A percentile compares a stretch with the other conserved stretches of the same genome.
Evolutionary conservation across 139 green algal genomes (phyloP).

Genomic region (Chlamydomonas applanata): DNA sequence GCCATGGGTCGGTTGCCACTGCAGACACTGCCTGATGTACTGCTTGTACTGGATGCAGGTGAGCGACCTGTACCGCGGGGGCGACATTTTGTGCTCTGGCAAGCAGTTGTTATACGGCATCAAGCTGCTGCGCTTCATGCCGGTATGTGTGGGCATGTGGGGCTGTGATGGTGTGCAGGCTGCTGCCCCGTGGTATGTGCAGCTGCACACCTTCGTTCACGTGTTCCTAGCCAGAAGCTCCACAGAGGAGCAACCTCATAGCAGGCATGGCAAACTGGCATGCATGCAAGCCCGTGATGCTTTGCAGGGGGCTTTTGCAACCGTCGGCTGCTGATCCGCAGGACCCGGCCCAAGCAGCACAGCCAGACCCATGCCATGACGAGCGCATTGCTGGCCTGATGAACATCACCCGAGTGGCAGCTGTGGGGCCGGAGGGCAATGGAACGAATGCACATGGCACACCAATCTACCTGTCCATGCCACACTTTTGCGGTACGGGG

Average conservation of each 20-base stretch:
- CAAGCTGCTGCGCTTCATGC: constrained; percentile 8
- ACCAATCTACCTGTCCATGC: constrained; percentile 9
- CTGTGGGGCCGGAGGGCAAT: constrained; percentile 5
- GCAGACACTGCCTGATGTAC: not conserved
- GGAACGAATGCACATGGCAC: not conserved
- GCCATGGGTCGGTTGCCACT: too few species aligned
- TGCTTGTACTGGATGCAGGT: constrained; percentile 17
- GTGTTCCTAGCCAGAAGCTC: not conserved
- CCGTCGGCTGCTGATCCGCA: not conserved
- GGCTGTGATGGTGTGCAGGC: too few species aligned
- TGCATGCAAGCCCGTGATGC: not conserved
- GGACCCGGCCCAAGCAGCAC: constrained; percentile 4
- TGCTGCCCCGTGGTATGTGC: not conserved
- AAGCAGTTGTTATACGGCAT: not conserved
- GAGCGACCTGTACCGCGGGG: constrained; percentile 22
- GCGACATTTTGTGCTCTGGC: not conserved
- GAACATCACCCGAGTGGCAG: constrained; percentile 10
- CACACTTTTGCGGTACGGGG: constrained; percentile 8
- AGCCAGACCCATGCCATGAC: constrained; percentile 8
- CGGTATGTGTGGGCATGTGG: not conserved
- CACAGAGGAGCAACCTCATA: too few species aligned
- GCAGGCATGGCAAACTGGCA: not conserved
- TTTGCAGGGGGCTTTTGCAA: not conserved
- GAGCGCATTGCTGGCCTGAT: constrained; percentile 5
- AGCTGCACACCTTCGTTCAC: not conserved